Base-by-base conservation (phyloP, 2,329 filamentous ascomycete species). In the Penicillium occitanis region DNA sequence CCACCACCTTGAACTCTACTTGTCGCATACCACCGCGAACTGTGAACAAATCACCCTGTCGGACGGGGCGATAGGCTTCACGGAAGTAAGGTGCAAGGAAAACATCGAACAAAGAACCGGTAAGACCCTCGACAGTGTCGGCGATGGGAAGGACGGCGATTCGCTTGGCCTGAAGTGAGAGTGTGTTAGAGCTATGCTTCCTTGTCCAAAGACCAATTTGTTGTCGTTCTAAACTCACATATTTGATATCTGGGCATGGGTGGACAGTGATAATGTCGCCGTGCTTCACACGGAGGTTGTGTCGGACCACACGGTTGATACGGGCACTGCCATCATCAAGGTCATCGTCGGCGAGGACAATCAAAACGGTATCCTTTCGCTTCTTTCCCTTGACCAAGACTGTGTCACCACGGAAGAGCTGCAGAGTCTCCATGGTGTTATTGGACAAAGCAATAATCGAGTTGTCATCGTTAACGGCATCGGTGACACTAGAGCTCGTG, bases 31-130 rank as follows among this genome's bases (percentile, higher is more conserved):
- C 94, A 82, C 94, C 95, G 75, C 95, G 91, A 68, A 95, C 92
- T 79, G 93, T 97, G 86, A 99, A 99, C 66, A 97, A 88, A 77
- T 99, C 95, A 74, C 95, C 95, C 86, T 98, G 95, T 78, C 93
- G 90, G 68, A 99, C 93, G 65, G 95, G 95, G 78, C 95, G 88
- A 86, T 99, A 99, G 70, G 95, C 94, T 86, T 99, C 95, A 75
- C 94, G 92, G 90, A 99, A 99, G 85, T 99, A 99, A 75, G 95
- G 95, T 67, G 95, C 95, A 72, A 99, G 93, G 88, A 96, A 99
- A 74, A 98, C 95, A 76, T 99, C 95, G 83, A 99, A 99, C 70
- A 99, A 88, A 53, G 94, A 98, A 74, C 95, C 95, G 69, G 96
- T 98, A 68, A 99, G 88, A 75, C 96, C 95, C 84, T 99, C 95